Evolutionary conservation across 306 rosid species (phyloP), one percentile per base, ranked within the genome.

Genomic region (Castanospermum australe): DNA sequence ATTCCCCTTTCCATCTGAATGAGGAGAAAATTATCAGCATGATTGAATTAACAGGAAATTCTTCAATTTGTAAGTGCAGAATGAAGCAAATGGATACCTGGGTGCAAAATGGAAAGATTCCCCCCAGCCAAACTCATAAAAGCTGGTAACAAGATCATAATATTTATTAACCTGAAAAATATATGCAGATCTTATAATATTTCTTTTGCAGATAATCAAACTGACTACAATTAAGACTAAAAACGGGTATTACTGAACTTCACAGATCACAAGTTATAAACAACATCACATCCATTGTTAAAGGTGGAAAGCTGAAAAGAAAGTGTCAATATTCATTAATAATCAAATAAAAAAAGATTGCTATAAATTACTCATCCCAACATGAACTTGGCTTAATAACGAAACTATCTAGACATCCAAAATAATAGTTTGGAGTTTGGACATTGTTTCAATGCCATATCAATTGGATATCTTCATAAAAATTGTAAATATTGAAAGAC

Each of bases 121-220:
- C 41, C 97, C 97, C 97, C 97, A 92, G 72, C 97, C 97, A 79
- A 85, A 92, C 78, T 92, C 97, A 79, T 92, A 92, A 75, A 92
- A 92, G 85, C 97, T 90, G 73, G 97, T 92, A 35, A 80, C 97
- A 64, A 92, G 90, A 85, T 92, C 94, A 60, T 92, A 92, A 82
- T 92, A 92, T 60, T 89, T 92, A 48, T 89, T 92, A 60, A 90
- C 97, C 97, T 92, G 94, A 68, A 81, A 79, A 51, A 65, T 66
- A 67, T 22, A 74, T 1, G 60, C 52, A 75, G 64, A 80, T 61
- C 47, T 20, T 73, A 83, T 25, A 54, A 52, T 48, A 71, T 45
- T 55, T 14, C 7, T 81, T 71, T 14, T 41, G 30, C 76, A 57
- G 41, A 73, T 39, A 61, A 65, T 55, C 67, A 67, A 75, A 48